Base-by-base conservation (phyloP, 1,284 basidiomycete genomes). In the Malassezia vespertilionis region DNA sequence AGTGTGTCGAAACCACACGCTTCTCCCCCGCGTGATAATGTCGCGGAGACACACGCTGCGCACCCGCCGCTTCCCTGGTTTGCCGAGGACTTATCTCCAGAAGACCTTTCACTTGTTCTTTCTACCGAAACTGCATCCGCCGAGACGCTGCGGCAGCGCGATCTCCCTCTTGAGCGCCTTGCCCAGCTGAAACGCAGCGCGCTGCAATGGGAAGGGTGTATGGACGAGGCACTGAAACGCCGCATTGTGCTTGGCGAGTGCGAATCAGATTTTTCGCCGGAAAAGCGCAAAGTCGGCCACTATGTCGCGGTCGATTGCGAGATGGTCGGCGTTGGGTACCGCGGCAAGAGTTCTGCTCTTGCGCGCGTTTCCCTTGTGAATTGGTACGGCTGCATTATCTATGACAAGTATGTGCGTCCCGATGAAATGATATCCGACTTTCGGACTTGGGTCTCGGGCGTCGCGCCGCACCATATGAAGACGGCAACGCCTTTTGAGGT, bases 361-460 rank as follows among this genome's bases (percentile, higher is more conserved):
- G 91, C 91, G 1, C 82, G 90, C 33, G 86, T 95, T 44, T 87
- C 84, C 35, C 72, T 96, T 33, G 88, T 96, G 51, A 93, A 96
- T 71, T 93, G 81, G 68, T 76, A 88, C 61, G 91, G 91, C 0
- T 80, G 77, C 5, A 75, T 86, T 20, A 73, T 84, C 31, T 71
- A 91, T 53, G 91, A 97, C 64, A 82, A 78, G 26, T 91, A 89
- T 57, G 91, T 97, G 17, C 75, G 78, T 46, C 90, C 88, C 58
- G 77, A 82, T 40, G 90, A 96, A 66, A 78, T 79, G 24, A 88
- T 97, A 1, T 84, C 87, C 5, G 90, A 97, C 73, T 96, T 90
- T 73, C 76, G 89, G 34, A 99, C 93, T 0, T 80, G 83, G 74
- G 89, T 82, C 56, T 90, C 86, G 58, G 91, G 93, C 1, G 80